Evolutionary conservation across 257 asterid species (phyloP).

Genomic region (Rauvolfia tetraphylla): DNA sequence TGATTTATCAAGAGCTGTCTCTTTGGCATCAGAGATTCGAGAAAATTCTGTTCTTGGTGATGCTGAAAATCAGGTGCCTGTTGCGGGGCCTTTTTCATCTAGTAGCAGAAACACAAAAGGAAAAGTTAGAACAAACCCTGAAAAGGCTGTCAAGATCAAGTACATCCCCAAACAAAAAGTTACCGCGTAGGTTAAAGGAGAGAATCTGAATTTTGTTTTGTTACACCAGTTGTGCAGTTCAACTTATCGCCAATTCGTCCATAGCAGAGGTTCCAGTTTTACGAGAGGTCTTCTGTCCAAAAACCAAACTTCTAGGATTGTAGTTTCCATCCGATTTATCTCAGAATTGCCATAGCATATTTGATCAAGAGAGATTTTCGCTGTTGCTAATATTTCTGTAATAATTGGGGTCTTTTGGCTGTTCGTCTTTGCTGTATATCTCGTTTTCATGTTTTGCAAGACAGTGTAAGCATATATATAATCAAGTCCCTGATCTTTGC

Average conservation of each 20-base stretch:
- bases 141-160: constrained; percentile 42
- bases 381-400: constrained; percentile 22
- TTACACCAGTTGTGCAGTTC: constrained; percentile 35
- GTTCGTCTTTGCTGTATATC: constrained; percentile 8
- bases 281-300: constrained; percentile 47
- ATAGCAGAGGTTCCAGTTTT: constrained; percentile 53
- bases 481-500: background rate
- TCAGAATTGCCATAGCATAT: constrained; percentile 13
- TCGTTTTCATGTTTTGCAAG: constrained; percentile 8
- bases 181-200: constrained; percentile 34
- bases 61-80: constrained; percentile 27
- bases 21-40: constrained; percentile 27
- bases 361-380: constrained; percentile 17
- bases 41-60: constrained; percentile 16
- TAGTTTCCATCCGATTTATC: constrained; percentile 11
- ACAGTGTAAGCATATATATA: background rate
- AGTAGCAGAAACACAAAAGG: constrained; percentile 24
- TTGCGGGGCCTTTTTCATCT: constrained; percentile 10
- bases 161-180: constrained; percentile 62
- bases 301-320: constrained; percentile 19
- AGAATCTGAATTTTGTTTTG: constrained; percentile 6
- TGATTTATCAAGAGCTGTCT: constrained; percentile 12
- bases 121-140: constrained; percentile 38
- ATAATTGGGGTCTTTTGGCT: constrained; percentile 14
- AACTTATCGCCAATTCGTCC: constrained; percentile 17